A percentile compares a stretch with the other conserved stretches of the same genome.
phyloP scores from a whole-genome alignment of 805 yeast species.

The Saturnispora sekii region DNA sequence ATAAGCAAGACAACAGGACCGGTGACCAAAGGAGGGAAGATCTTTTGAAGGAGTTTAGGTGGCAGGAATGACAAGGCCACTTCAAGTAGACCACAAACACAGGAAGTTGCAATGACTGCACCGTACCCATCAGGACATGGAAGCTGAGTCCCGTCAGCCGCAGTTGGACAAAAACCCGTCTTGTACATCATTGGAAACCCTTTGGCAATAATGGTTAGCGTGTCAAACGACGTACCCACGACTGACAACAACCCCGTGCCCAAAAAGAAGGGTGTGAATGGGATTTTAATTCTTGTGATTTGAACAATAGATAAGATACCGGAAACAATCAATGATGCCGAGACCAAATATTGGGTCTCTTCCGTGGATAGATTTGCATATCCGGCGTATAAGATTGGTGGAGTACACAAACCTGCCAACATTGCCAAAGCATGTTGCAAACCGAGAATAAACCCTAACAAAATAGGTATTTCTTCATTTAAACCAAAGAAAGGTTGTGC shows the following conservation, averaged over 20 bases:
- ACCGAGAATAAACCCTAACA: conserved; percentile 69
- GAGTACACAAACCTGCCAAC: conserved; percentile 86
- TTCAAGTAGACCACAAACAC: conserved; percentile 67
- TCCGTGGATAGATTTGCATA: conserved; percentile 48
- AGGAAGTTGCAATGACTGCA: conserved; percentile 72
- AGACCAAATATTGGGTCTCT: conserved; percentile 52
- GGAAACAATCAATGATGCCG: conserved; percentile 62
- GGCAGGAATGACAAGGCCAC: conserved; percentile 70
- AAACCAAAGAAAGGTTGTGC: conserved; percentile 79
- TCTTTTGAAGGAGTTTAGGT: conserved; percentile 52
- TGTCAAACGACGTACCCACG: conserved; percentile 86
- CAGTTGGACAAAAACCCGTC: conserved; percentile 56
- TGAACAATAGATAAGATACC: conserved; percentile 66
- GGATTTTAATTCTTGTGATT: conserved; percentile 72
- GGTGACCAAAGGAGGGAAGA: conserved; percentile 86
- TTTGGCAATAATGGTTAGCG: conserved; percentile 67
- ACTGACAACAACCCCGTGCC: conserved; percentile 89
- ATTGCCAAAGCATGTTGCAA: conserved; percentile 82
- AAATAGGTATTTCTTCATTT: conserved; percentile 70
- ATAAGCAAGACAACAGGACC: conserved; percentile 88
- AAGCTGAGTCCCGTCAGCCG: conserved; percentile 51
- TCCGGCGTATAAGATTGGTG: conserved; percentile 64
- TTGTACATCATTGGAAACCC: conserved; percentile 76
- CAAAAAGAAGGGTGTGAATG: conserved; percentile 60
- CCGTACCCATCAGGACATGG: conserved; percentile 93